These are phyloP conservation scores for Gnomoniopsis sp. DNA, from an alignment of 2,329 filamentous ascomycete genomes.

Conservation along the genomic window DNA sequence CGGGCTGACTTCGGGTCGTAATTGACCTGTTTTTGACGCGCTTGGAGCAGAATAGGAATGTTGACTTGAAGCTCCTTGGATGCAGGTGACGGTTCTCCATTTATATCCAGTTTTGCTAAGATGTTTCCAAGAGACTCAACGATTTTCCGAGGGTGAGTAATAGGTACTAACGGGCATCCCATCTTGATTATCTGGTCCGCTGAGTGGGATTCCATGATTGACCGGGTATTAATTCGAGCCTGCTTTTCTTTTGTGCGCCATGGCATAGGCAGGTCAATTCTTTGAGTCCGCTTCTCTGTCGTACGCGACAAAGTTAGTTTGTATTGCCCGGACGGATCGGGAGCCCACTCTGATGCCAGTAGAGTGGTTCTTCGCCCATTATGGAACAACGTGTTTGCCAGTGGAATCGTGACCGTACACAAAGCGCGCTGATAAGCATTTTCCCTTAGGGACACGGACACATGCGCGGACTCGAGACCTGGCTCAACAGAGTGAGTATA, in stretches of 20 bases:
- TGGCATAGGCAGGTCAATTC: neutral
- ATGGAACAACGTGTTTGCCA: constrained; percentile 76
- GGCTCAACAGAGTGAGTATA: constrained; percentile 23
- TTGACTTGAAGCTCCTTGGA: constrained; percentile 68
- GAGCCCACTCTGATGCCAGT: constrained; percentile 16
- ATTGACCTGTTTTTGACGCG: constrained; percentile 26
- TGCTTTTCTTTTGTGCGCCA: neutral
- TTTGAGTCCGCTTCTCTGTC: constrained; percentile 6
- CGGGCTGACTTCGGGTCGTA: constrained; percentile 31
- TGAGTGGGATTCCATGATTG: neutral
- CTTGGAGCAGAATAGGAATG: constrained; percentile 56
- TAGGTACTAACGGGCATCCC: constrained; percentile 49
- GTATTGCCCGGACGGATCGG: neutral
- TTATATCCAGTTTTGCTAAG: constrained; percentile 57
- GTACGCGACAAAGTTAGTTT: neutral
- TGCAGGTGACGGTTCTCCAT: constrained; percentile 52
- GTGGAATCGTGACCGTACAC: constrained; percentile 52
- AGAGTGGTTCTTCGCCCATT: constrained; percentile 37
- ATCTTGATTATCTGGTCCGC: neutral
- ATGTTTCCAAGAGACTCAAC: constrained; percentile 74
- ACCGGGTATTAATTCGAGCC: constrained; percentile 1
- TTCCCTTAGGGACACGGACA: constrained; percentile 38
- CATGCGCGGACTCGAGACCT: constrained; percentile 34
- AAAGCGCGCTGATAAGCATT: constrained; percentile 19
- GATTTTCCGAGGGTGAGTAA: constrained; percentile 62